Evolutionary conservation across 1,284 basidiomycete genomes (phyloP).

Genomic region (Puccinia horiana): DNA sequence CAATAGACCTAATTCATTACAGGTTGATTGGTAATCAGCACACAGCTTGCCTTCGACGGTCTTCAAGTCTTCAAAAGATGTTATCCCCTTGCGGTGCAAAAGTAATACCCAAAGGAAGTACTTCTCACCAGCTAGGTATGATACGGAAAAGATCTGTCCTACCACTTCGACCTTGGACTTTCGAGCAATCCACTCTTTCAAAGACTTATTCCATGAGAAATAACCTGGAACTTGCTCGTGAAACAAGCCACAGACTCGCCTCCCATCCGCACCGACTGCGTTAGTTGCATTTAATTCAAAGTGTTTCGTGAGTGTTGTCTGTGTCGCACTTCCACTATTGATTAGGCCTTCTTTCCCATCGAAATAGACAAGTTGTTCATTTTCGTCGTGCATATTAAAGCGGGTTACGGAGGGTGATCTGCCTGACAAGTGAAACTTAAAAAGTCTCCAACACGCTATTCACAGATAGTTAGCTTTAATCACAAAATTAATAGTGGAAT

Average conservation of each 20-base stretch:
- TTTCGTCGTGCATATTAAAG: background rate
- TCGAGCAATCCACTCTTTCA: background rate
- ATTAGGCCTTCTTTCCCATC: background rate
- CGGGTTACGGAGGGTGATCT: background rate
- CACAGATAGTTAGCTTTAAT: no score
- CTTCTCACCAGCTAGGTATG: background rate
- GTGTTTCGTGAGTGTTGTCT: background rate
- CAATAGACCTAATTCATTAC: background rate
- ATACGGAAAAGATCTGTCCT: background rate
- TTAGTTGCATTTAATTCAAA: background rate
- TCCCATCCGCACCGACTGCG: background rate
- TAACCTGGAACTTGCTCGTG: background rate
- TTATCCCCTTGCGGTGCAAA: background rate
- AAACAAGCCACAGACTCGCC: background rate
- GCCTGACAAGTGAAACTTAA: background rate
- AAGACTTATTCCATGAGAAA: background rate
- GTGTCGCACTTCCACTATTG: background rate
- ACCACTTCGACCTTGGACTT: background rate
- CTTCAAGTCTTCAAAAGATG: background rate
- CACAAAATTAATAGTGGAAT: no score
- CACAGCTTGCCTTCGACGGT: background rate
- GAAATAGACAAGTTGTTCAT: conserved; percentile 12
- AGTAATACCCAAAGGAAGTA: background rate
- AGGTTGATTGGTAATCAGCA: background rate
- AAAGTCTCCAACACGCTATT: no score